phyloP scores from a whole-genome alignment of 176 grass and related monocot genomes.

The Lolium rigidum region DNA sequence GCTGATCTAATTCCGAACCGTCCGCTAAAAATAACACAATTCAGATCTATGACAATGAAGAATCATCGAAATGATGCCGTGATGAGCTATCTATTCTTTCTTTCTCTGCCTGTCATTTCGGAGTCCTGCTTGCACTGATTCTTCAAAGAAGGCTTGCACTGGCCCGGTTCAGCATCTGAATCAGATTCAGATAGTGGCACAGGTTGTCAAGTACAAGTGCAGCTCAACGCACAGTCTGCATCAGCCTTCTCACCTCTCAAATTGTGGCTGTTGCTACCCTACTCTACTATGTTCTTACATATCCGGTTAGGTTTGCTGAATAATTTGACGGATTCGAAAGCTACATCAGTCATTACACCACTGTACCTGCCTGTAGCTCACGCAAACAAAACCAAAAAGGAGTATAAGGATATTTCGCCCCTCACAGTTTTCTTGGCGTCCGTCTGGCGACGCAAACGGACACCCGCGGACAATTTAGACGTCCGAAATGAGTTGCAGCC shows the following conservation, averaged over 20 bases:
- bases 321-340: conserved; percentile 18
- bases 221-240: not conserved
- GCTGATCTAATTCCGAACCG: conserved; percentile 15
- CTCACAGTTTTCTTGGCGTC: too few relatives aligned
- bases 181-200: not conserved
- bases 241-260: not conserved
- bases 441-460: too few relatives aligned
- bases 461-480: too few relatives aligned
- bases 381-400: not conserved
- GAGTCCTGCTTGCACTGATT: conserved; percentile 19
- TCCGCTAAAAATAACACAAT: not conserved
- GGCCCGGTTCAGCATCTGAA: not conserved
- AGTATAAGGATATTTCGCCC: too few relatives aligned
- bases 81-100: conserved; percentile 1
- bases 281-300: not conserved
- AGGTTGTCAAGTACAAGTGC: not conserved
- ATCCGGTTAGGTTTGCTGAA: conserved; percentile 18
- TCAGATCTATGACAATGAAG: not conserved
- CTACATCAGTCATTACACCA: not conserved
- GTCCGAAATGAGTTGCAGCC: too few relatives aligned
- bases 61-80: not conserved
- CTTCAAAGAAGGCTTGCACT: not conserved
- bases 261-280: conserved; percentile 18
- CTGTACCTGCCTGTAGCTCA: too few relatives aligned
- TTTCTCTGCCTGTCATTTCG: not conserved